Percentiles rank a stretch among this genome's conserved stretches.
Conservation (phyloP, 768 basidiomycete genomes). For the Russula sp. region DNA sequence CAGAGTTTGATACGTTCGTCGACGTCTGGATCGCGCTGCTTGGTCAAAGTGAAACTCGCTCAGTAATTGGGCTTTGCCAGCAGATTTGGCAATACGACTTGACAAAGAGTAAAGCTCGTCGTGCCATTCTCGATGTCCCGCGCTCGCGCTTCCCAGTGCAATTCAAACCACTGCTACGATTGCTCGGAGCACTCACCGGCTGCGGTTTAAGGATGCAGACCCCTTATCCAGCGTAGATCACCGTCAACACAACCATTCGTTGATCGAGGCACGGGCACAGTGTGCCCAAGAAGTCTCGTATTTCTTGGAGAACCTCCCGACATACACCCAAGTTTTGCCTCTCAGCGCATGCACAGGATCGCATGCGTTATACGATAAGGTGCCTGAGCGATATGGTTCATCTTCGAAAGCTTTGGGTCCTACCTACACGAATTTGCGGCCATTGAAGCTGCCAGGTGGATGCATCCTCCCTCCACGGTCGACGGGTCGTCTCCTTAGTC, state of each 20-base stretch:
- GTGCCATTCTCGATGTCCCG: conserved; percentile 79
- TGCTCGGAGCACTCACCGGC: conserved; percentile 76
- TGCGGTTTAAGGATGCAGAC: conserved; percentile 75
- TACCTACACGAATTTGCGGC: conserved; percentile 61
- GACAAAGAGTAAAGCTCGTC: conserved; percentile 60
- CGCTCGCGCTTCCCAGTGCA: conserved; percentile 82
- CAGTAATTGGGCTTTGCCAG: conserved; percentile 64
- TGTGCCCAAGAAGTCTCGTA: conserved; percentile 72
- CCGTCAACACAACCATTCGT: conserved; percentile 40
- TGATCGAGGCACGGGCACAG: conserved; percentile 50
- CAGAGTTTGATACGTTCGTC: conserved; percentile 66
- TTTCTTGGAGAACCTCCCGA: conserved; percentile 68
- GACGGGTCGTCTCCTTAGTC: conserved; percentile 66
- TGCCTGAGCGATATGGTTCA: conserved; percentile 58
- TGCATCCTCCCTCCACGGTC: conserved; percentile 65
- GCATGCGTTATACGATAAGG: conserved; percentile 68
- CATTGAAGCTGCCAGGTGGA: conserved; percentile 74
- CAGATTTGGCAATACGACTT: conserved; percentile 86
- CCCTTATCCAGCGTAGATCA: conserved; percentile 55
- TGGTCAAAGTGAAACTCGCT: conserved; percentile 63
- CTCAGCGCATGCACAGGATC: conserved; percentile 58
- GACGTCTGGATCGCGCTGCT: conserved; percentile 80
- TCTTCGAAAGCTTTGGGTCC: conserved; percentile 48
- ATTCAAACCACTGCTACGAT: conserved; percentile 60
- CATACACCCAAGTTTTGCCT: conserved; percentile 73